Evolutionary conservation across 2,329 filamentous ascomycete species (phyloP), one percentile per base, ranked within the genome.

Genomic region (Aureobasidium sp.): DNA sequence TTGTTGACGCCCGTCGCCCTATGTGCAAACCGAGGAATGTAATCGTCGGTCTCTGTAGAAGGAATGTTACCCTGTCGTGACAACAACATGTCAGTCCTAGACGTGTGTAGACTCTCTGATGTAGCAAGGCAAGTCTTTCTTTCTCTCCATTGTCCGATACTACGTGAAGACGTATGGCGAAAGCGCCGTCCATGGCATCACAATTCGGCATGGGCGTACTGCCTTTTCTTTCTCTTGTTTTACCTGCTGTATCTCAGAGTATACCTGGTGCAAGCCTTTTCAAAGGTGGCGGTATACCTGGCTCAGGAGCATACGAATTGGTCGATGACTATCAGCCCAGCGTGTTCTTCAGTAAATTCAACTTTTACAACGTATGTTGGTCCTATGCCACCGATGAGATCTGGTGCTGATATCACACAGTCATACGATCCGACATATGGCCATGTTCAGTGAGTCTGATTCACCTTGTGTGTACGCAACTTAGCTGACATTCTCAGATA

Each of bases 331-430:
- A 74, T 55, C 37, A 64, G 20, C 65, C 68, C n/a, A 53, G 64
- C 1, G 65, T 61, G 48, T 74, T 74, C 64, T 72, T 74, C 66
- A 64, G 68, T 62, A 73, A 73, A 45, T 73, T 73, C 68, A 69
- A 69, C 49, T 75, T 69, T 64, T 73, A 70, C 64, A 69, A 65
- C 52, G 69, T 82, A 77, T 63, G 78, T 76, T n/a, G 8, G 11
- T 25, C 11, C 4, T 20, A 6, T 4, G 12, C n/a, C 5, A 5
- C 11, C n/a, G 6, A 5, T 14, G 9, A 27, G 15, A 17, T 0
- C 3, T 14, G 11, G 11, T 17, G 20, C 55, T 64, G n/a, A 64
- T 11, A 15, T n/a, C 1, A 12, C 3, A 12, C 27, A 64, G 58
- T 62, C 44, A 3, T 67, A 66, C 15, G 72, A 74, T 63, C 72